Conservation (phyloP, 2,329 filamentous ascomycete species). For the Aulographum hederae region DNA sequence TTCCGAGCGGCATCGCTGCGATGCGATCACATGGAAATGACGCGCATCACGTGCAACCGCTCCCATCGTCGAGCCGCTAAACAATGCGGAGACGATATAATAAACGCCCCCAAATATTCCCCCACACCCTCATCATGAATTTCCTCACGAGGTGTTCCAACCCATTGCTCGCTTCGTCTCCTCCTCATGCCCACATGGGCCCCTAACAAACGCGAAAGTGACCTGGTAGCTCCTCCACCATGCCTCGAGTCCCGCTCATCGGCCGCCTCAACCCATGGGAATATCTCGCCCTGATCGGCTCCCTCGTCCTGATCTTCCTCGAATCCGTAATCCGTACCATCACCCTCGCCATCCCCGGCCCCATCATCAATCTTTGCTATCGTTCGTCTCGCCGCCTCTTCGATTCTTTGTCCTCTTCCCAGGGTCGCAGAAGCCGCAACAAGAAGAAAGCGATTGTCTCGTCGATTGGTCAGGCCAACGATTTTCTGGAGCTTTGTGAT, state of each 20-base stretch:
- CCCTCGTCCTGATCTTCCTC: slow-evolving; percentile 63
- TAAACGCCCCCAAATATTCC: too few relatives aligned
- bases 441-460: slow-evolving; percentile 55
- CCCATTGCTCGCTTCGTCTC: too few relatives aligned
- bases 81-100: too few relatives aligned
- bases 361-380: slow-evolving; percentile 70
- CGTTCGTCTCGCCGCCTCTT: slow-evolving; percentile 66
- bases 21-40: too few relatives aligned
- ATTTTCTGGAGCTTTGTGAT: slow-evolving; percentile 87
- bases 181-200: too few relatives aligned
- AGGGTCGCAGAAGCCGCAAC: slow-evolving; percentile 47
- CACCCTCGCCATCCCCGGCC: slow-evolving; percentile 69
- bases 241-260: slow-evolving; percentile 35
- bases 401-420: slow-evolving; percentile 55
- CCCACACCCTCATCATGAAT: too few relatives aligned
- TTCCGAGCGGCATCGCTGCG: too few relatives aligned
- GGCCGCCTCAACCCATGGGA: slow-evolving; percentile 46
- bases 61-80: too few relatives aligned
- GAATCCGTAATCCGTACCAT: slow-evolving; percentile 72
- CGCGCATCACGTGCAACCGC: too few relatives aligned
- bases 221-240: neutral
- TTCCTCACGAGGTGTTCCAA: too few relatives aligned
- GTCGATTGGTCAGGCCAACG: slow-evolving; percentile 69
- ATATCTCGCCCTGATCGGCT: slow-evolving; percentile 72
- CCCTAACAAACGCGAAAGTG: neutral